Percentiles rank a stretch among this genome's conserved stretches.
Evolutionary conservation across 352 stramenopile species (phyloP).

Genomic region (Lagenidium giganteum): DNA sequence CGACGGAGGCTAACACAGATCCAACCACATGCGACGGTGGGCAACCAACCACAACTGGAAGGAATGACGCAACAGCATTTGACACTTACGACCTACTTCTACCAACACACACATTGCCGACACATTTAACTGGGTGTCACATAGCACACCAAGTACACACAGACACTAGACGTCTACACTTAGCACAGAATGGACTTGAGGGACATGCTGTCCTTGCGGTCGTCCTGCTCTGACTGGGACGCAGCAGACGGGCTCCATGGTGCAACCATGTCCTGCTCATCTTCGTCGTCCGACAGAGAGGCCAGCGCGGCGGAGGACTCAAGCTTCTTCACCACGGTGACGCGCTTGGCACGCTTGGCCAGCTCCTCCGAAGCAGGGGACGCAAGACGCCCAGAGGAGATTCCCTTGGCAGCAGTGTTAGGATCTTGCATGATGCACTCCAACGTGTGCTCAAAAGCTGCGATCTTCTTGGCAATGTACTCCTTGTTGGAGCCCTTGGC

Average conservation of each 20-base stretch:
- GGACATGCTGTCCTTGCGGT: slow-evolving; percentile 58
- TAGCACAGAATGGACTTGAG: slow-evolving; percentile 72
- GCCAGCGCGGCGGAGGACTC: slow-evolving; percentile 21
- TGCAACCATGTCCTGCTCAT: slow-evolving; percentile 13
- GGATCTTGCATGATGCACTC: slow-evolving; percentile 80
- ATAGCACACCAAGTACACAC: neutral
- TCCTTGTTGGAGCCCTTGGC: slow-evolving; percentile 73
- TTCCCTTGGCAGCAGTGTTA: slow-evolving; percentile 70
- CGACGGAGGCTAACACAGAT: no score
- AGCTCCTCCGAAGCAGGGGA: slow-evolving; percentile 55
- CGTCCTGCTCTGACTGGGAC: slow-evolving; percentile 11
- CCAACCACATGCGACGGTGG: no score
- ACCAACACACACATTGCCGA: no score
- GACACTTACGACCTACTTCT: no score
- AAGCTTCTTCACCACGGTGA: slow-evolving; percentile 35
- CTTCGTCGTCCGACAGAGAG: slow-evolving; percentile 47
- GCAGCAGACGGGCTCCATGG: slow-evolving; percentile 12
- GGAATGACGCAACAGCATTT: no score
- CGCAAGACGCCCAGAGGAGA: slow-evolving; percentile 52
- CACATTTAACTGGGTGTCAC: neutral
- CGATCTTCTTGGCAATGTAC: slow-evolving; percentile 82
- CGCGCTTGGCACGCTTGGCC: slow-evolving; percentile 44
- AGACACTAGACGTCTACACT: slow-evolving; percentile 9
- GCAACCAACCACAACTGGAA: no score
- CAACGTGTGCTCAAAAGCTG: slow-evolving; percentile 74